These are phyloP conservation scores for Amborella trichopoda DNA, from an alignment of 164 flowering plant species.

Conservation along the genomic window DNA sequence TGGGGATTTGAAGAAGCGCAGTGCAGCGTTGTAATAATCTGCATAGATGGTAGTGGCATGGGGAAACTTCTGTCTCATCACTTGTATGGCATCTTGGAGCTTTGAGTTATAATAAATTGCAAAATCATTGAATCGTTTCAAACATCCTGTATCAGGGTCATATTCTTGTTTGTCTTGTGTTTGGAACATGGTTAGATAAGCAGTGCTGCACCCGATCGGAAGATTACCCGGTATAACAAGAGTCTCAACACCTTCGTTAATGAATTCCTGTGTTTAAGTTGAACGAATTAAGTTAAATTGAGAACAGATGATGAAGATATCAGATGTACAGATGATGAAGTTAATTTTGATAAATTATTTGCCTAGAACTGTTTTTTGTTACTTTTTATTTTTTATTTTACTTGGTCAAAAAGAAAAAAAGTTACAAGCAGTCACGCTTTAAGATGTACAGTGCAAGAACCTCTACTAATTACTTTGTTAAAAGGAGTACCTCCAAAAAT, in stretches of 20 bases:
- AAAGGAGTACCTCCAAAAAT: no score
- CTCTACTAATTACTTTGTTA: no score
- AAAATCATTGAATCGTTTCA: slow-evolving; percentile 29
- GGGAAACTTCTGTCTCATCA: slow-evolving; percentile 26
- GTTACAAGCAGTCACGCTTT: no score
- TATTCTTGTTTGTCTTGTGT: slow-evolving; percentile 21
- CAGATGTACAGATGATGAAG: no score
- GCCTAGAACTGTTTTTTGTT: no score
- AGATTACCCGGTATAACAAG: slow-evolving; percentile 47
- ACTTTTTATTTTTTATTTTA: no score
- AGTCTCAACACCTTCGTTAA: slow-evolving; percentile 40
- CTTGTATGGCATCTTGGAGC: slow-evolving; percentile 22
- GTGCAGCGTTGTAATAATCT: slow-evolving; percentile 37
- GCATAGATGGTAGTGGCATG: slow-evolving; percentile 38
- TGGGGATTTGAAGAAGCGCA: slow-evolving; percentile 22
- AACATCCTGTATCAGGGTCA: slow-evolving; percentile 29
- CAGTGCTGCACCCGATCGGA: slow-evolving; percentile 41
- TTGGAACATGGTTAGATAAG: slow-evolving; percentile 22
- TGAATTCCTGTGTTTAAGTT: slow-evolving; percentile 38
- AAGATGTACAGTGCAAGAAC: no score
- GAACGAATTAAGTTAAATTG: no score
- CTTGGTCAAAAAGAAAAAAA: no score
- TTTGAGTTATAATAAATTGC: slow-evolving; percentile 31
- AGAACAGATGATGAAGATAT: no score
- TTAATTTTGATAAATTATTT: no score